Percentiles rank a stretch among this genome's conserved stretches.
These are phyloP conservation scores for Alternaria triticina DNA, from an alignment of 2,329 filamentous ascomycete genomes.

Conservation along the genomic window DNA sequence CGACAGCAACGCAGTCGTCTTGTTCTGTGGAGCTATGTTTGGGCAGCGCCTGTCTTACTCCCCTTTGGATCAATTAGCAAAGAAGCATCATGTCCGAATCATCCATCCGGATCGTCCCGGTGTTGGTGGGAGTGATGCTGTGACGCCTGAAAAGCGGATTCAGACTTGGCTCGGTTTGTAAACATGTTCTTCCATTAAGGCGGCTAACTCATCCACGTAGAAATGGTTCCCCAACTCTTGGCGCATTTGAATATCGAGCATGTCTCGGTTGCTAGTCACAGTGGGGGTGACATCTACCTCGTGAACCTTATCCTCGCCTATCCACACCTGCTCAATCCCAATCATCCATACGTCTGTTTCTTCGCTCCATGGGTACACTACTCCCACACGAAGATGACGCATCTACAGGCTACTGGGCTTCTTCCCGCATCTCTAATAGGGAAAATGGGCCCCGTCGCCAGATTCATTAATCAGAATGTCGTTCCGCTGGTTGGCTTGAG, in stretches of 20 bases:
- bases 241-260: slow-evolving; percentile 36
- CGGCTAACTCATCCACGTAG: slow-evolving; percentile 17
- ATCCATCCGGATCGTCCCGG: slow-evolving; percentile 40
- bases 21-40: slow-evolving; percentile 40
- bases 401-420: slow-evolving; percentile 29
- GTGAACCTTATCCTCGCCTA: slow-evolving; percentile 37
- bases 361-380: slow-evolving; percentile 44
- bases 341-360: slow-evolving; percentile 35
- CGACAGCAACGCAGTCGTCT: slow-evolving; percentile 35
- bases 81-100: slow-evolving; percentile 33
- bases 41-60: slow-evolving; percentile 32
- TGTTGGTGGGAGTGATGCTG: slow-evolving; percentile 35
- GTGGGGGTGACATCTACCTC: slow-evolving; percentile 39
- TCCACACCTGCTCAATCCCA: slow-evolving; percentile 35
- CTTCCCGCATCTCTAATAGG: slow-evolving; percentile 35
- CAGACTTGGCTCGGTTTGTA: slow-evolving; percentile 35
- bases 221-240: slow-evolving; percentile 39
- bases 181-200: neutral
- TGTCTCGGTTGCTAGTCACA: slow-evolving; percentile 42
- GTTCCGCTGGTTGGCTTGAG: slow-evolving; percentile 30
- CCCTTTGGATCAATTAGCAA: slow-evolving; percentile 36
- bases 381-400: slow-evolving; percentile 30
- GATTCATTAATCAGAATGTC: slow-evolving; percentile 32
- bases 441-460: slow-evolving; percentile 26
- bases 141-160: slow-evolving; percentile 32